Base-by-base conservation (phyloP, 2,329 filamentous ascomycete genomes). In the Metarhizium robertsii region DNA sequence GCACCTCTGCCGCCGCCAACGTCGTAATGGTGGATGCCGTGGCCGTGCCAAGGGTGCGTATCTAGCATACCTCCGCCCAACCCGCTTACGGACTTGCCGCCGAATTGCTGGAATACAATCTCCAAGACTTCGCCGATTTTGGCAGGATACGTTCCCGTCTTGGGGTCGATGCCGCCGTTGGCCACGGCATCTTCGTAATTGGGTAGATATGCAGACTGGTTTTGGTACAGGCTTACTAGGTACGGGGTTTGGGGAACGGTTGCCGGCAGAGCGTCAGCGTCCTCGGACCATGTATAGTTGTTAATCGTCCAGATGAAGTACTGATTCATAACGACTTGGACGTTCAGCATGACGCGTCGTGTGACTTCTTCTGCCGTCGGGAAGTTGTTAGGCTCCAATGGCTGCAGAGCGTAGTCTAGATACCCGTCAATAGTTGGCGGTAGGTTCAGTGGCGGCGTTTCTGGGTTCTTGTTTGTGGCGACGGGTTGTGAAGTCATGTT, bases 111-210 rank as follows among this genome's bases (percentile, higher is more conserved):
- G 60, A 76, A 70, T 5, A 83, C 74, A 20, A 80, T 77, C 55
- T 81, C 78, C 3, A 82, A 65, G 0, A 81, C 76, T 62, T 85
- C 81, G 30, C 80, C 81, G 2, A 82, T 62, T 47, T 73, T 70
- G 1, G 77, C 80, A 0, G 81, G 78, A 62, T 76, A 85, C 0
- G 76, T 72, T 11, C 69, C 66, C 0, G 73, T 77, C 0, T 57
- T 61, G 0, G 79, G 79, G 57, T 85, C 81, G 70, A 77, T 82
- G 16, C 79, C 80, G 16, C 68, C 58, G 60, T 82, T 78, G 13
- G 64, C 63, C 0, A 80, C 25, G 0, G 81, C 80, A 0, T 69
- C 72, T 0, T 73, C 69, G 61, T 80, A 82, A 63, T 81, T 67
- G 2, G 81, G 80, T n/a, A 55, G n/a, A 34, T 53, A 47, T 10